Conservation (phyloP, 176 grass and related monocot genomes). For the Tuctoria greenei region DNA sequence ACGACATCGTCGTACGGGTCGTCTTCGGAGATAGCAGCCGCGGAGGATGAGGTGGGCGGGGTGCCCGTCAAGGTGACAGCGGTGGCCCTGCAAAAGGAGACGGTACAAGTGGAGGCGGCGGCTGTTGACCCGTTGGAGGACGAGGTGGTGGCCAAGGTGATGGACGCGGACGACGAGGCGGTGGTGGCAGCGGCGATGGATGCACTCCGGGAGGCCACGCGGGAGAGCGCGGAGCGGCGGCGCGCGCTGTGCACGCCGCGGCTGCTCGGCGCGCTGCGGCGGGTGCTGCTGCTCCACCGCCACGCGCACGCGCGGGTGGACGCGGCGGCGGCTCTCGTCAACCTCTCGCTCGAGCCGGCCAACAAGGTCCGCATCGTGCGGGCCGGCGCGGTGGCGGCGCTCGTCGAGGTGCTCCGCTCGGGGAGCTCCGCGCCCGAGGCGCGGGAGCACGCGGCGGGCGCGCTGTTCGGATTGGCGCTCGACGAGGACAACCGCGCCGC, state of each 20-base stretch:
- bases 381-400: constrained; percentile 62
- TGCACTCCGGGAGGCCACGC: constrained; percentile 60
- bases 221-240: constrained; percentile 61
- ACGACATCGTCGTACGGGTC: constrained; percentile 43
- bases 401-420: constrained; percentile 63
- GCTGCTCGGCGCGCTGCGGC: constrained; percentile 58
- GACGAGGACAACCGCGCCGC: constrained; percentile 84
- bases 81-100: not conserved
- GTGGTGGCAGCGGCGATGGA: constrained; percentile 43
- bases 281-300: constrained; percentile 45
- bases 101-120: not conserved
- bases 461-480: constrained; percentile 71
- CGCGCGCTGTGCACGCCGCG: constrained; percentile 61
- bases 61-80: not conserved
- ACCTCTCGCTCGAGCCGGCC: constrained; percentile 68
- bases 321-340: constrained; percentile 61
- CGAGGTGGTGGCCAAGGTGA: constrained; percentile 52
- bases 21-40: constrained; percentile 39
- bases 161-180: constrained; percentile 47
- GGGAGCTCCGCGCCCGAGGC: constrained; percentile 45
- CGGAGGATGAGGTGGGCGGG: constrained; percentile 29
- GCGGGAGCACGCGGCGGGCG: constrained; percentile 70
- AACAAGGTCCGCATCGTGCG: constrained; percentile 78
- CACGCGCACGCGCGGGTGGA: constrained; percentile 43
- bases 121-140: constrained; percentile 50